Evolutionary conservation across 2,329 filamentous ascomycete species (phyloP), one percentile per base, ranked within the genome.

Genomic region (Clonostachys rhizophaga): DNA sequence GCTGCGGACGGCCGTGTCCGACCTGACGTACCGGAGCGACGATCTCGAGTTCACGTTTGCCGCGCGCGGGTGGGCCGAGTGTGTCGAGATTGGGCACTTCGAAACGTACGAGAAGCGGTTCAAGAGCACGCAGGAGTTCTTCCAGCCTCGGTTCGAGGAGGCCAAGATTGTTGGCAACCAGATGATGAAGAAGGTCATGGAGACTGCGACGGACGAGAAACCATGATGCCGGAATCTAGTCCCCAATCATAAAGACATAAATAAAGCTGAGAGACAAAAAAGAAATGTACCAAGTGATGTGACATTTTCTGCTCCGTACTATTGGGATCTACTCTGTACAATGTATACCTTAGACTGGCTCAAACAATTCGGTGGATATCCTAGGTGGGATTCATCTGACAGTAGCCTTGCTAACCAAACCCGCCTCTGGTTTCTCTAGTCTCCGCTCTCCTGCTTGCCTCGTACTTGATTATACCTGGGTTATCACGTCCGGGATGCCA

Each of bases 31-130:
- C 70, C 81, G 94, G n/a, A 87, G 86, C 20, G 94, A 99, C 61
- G 94, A 99, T 64, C 74, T 99, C 48, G 94, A 99, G 67, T 99
- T 99, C 62, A 96, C 92, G 0, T 97, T 99, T 70, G 95, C 94
- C 2, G 95, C 95, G 24, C 76, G 91, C 47, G 94, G 91, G 6
- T 99, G 94, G 94, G 94, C 90, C 39, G 91, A 96, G 65, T 91
- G 91, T 51, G 94, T 99, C 37, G 84, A 81, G 24, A 83, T 96
- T 51, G 89, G 92, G 3, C 88, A 96, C 64, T 97, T 97, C 62
- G 89, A 95, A 55, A 89, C 88, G 36, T 99, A 96, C 77, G 79
- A 86, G 55, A 89, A 95, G 72, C 83, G 95, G 49, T 99, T 99
- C 62, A 83, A 94, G 61, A 84, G 83, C 55, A 96, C 95, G 45